Evolutionary conservation across 176 grass and related monocot genomes (phyloP), one percentile per base, ranked within the genome.

Genomic region (Eleusine coracana): DNA sequence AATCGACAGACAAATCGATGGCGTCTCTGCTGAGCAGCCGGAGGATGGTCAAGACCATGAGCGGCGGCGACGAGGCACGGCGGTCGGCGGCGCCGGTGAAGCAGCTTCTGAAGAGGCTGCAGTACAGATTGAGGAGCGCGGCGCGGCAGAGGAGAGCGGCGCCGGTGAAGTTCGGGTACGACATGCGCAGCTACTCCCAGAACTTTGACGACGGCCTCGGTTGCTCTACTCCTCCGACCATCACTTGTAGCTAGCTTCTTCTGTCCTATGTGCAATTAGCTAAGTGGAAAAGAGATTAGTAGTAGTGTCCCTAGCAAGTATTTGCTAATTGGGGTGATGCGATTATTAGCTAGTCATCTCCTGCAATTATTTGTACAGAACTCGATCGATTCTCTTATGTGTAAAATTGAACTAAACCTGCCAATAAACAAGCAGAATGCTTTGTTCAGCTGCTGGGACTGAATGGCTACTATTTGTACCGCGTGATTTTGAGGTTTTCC

Each of bases 101-200:
- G 66, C 84, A 71, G 23, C 18, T 79, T 17, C 36, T 86, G 20
- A 65, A 67, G 84, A 86, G 59, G 76, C 41, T 86, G 68, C 71
- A 40, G 42, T 73, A 34, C 11, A 55, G 25, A 15, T 73, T 38
- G 41, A 21, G 40, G 41, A 42, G 27, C 64, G 31, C 20, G 20
- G 3, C 38, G 52, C 29, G 29, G 50, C 68, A 2, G 21, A 21
- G 75, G 14, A 27, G 48, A 13, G 2, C 2, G 2, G 5, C 83
- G 4, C 45, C 21, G 56, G 56, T 45, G 20, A 31, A 55, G 2
- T 85, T 85, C 5, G 55, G 39, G 11, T 85, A 85, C 13, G 75
- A 85, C 36, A 66, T 76, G 8, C 2, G 25, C 52, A 85, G 83
- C 75, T 85, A 85, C 66, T 85, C 38, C 66, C 83, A 85, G 74